Percentiles rank a stretch among this genome's conserved stretches.
Conservation (phyloP, 1,284 basidiomycete genomes). For the Chalciporus sp. region DNA sequence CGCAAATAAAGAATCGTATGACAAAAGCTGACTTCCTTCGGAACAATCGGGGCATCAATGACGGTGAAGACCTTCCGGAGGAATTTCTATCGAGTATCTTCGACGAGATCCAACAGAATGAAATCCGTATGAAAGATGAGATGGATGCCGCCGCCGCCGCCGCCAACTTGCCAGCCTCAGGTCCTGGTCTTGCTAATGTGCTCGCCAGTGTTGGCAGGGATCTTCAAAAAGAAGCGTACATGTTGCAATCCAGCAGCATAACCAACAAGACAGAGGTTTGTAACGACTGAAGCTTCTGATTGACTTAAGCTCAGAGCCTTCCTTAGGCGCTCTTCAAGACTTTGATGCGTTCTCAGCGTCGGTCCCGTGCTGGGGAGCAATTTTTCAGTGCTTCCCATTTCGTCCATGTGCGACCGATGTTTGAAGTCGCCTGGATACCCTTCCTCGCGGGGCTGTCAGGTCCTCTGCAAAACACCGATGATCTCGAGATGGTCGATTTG, state of each 20-base stretch:
- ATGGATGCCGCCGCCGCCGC: constrained; percentile 62
- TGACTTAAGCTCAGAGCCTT: not conserved
- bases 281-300: not conserved
- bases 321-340: constrained; percentile 84
- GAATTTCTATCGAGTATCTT: constrained; percentile 78
- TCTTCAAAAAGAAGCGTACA: constrained; percentile 91
- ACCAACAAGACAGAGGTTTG: constrained; percentile 89
- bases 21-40: constrained; percentile 86
- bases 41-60: constrained; percentile 96
- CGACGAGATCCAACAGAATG: constrained; percentile 88
- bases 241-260: constrained; percentile 93
- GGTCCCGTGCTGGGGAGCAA: constrained; percentile 74
- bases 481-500: constrained; percentile 88
- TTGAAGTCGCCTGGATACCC: constrained; percentile 97
- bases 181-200: constrained; percentile 77
- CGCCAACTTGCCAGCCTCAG: constrained; percentile 47
- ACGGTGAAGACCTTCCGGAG: constrained; percentile 84
- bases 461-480: constrained; percentile 90
- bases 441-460: constrained; percentile 92
- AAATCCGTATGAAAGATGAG: constrained; percentile 98
- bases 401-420: constrained; percentile 95
- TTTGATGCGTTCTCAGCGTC: constrained; percentile 85
- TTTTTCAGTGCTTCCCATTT: constrained; percentile 96
- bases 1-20: constrained; percentile 93
- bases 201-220: constrained; percentile 90